Percentiles rank a stretch among this genome's conserved stretches.
These are phyloP conservation scores for Mycosphaerella arachidis DNA, from an alignment of 2,329 filamentous ascomycete genomes.

Conservation along the genomic window DNA sequence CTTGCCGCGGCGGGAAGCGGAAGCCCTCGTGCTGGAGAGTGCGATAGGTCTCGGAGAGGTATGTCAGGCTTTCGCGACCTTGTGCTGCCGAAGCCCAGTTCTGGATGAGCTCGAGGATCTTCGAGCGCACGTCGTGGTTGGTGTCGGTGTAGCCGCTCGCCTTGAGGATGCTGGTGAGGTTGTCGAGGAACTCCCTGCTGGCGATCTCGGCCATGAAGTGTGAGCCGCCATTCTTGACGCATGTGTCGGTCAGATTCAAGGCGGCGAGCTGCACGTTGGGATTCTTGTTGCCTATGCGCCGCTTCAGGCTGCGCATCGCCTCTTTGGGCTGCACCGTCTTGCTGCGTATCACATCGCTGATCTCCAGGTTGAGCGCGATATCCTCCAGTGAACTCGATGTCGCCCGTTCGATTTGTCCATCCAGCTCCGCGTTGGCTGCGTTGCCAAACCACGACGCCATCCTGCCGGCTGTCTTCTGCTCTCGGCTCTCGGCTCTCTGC, in stretches of 20 bases:
- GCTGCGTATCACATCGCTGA: conserved; percentile 93
- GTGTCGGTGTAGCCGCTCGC: conserved; percentile 68
- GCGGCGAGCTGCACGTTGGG: conserved; percentile 93
- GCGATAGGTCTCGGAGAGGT: conserved; percentile 84
- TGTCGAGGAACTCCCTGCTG: conserved; percentile 97
- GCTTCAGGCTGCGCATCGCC: conserved; percentile 94
- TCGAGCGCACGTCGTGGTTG: conserved; percentile 79
- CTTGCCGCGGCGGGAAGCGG: conserved; percentile 78
- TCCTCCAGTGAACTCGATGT: conserved; percentile 97
- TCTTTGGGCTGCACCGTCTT: conserved; percentile 97
- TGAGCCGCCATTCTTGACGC: conserved; percentile 93
- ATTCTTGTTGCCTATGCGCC: conserved; percentile 93
- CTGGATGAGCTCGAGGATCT: conserved; percentile 91
- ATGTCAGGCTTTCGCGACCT: conserved; percentile 73
- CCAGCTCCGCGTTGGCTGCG: conserved; percentile 81
- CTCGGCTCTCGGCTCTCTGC: not conserved
- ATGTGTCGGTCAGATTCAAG: conserved; percentile 95
- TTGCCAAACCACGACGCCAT: conserved; percentile 94
- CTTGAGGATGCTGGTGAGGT: conserved; percentile 83
- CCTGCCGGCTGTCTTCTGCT: conserved; percentile 29
- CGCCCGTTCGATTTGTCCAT: conserved; percentile 94
- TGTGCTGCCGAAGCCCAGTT: conserved; percentile 88
- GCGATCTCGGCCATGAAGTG: conserved; percentile 96
- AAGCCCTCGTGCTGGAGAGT: conserved; percentile 79
- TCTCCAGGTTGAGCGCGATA: conserved; percentile 94